phyloP scores from a whole-genome alignment of 1,284 basidiomycete species.

The Leccinum griseonigrum region DNA sequence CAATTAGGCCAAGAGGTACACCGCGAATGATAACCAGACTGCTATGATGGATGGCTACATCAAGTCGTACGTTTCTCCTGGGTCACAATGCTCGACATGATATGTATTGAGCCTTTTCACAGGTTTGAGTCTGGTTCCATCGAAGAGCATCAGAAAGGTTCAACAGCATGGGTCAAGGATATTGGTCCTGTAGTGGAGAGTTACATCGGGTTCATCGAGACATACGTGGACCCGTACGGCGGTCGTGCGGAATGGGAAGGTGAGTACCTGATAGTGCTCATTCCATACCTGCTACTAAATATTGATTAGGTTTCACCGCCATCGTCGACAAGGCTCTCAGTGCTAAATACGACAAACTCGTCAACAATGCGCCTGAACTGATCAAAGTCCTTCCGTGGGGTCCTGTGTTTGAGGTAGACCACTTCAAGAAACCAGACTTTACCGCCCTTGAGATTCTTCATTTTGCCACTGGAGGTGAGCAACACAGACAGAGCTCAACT shows the following conservation, averaged over 20 bases:
- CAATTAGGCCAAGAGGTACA: slow-evolving; percentile 63
- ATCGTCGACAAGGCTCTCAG: slow-evolving; percentile 83
- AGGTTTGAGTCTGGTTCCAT: slow-evolving; percentile 77
- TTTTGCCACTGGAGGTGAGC: slow-evolving; percentile 76
- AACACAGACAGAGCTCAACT: background rate
- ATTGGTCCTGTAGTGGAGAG: slow-evolving; percentile 84
- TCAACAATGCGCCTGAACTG: slow-evolving; percentile 69
- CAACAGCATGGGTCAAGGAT: slow-evolving; percentile 81
- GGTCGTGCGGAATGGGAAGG: slow-evolving; percentile 87
- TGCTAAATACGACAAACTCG: slow-evolving; percentile 76
- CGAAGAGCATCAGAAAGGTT: slow-evolving; percentile 73
- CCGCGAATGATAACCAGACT: slow-evolving; percentile 69
- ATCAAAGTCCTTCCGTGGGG: slow-evolving; percentile 86
- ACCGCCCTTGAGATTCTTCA: slow-evolving; percentile 77
- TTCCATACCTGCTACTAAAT: background rate
- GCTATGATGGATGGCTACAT: slow-evolving; percentile 79
- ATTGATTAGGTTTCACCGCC: slow-evolving; percentile 73
- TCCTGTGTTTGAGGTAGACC: slow-evolving; percentile 75
- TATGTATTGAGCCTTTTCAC: background rate
- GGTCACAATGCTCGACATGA: background rate
- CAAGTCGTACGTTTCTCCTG: slow-evolving; percentile 54
- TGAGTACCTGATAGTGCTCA: slow-evolving; percentile 18
- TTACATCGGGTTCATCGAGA: slow-evolving; percentile 79
- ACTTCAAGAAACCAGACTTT: slow-evolving; percentile 84
- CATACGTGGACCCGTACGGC: slow-evolving; percentile 84